Percentiles rank a stretch among this genome's conserved stretches.
Conservation (phyloP, 2,329 filamentous ascomycete species). For the Gaeumannomyces sp. region DNA sequence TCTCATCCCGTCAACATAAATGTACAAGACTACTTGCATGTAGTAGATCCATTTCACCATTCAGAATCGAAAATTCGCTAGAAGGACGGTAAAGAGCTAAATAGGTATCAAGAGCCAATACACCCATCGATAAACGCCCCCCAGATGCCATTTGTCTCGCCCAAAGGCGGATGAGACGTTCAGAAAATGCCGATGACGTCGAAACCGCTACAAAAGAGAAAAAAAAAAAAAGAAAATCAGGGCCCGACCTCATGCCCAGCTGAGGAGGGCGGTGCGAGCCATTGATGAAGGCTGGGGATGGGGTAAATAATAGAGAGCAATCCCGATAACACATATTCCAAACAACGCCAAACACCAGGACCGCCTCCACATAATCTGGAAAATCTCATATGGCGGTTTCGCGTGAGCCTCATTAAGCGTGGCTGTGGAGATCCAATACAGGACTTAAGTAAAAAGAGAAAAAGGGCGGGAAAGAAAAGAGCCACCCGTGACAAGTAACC, state of each 20-base stretch:
- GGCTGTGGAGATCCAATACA: too few species aligned
- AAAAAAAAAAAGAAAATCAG: neutral
- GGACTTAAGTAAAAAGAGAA: neutral
- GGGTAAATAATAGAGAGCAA: neutral
- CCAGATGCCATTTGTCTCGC: neutral
- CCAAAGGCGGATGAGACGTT: neutral
- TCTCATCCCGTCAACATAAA: too few species aligned
- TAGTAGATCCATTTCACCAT: neutral
- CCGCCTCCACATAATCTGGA: too few species aligned
- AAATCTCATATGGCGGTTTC: neutral
- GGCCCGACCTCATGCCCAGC: neutral
- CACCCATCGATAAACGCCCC: slow-evolving; percentile 5
- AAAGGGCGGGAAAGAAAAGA: neutral
- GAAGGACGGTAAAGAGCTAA: neutral
- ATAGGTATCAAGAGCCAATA: neutral
- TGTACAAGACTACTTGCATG: too few species aligned
- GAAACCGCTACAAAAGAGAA: neutral
- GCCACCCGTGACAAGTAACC: neutral
- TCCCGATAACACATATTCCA: too few species aligned
- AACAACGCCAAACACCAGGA: too few species aligned
- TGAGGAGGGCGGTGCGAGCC: neutral
- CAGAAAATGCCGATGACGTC: neutral
- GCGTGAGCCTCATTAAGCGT: neutral
- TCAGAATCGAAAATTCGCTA: neutral
- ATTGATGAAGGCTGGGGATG: neutral